Evolutionary conservation across 176 grass and related monocot species (phyloP).

Genomic region (Neostapfia colusana): DNA sequence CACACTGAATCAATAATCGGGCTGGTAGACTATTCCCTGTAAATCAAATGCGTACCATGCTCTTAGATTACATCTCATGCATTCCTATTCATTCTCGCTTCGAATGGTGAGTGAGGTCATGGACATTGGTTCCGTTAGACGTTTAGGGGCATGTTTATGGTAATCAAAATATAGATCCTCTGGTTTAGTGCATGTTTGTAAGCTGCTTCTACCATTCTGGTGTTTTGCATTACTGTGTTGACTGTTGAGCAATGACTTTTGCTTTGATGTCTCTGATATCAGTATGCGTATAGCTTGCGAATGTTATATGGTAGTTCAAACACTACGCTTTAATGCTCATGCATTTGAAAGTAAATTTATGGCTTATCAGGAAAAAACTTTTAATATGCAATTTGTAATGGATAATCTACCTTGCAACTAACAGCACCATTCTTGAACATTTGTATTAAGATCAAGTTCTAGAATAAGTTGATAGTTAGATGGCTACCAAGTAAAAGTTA

Average conservation of each 20-base stretch:
- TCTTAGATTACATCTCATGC: not conserved
- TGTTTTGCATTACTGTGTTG: constrained; percentile 12
- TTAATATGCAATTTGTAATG: constrained; percentile 3
- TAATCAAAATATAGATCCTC: not conserved
- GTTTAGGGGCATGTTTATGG: not conserved
- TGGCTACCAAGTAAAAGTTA: not conserved
- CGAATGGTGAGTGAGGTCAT: not conserved
- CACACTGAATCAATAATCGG: not conserved
- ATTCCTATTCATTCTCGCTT: not conserved
- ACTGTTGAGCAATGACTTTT: not conserved
- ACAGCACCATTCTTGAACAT: not conserved
- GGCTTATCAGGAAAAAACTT: not conserved
- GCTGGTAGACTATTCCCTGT: not conserved
- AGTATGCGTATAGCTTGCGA: not conserved
- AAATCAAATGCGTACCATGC: not conserved
- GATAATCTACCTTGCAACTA: not conserved
- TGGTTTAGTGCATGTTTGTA: not conserved
- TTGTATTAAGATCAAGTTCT: constrained; percentile 2
- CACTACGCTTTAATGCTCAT: not conserved
- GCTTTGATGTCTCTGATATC: not conserved
- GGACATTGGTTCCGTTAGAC: not conserved
- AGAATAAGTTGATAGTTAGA: not conserved
- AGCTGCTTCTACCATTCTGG: not conserved
- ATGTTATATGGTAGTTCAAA: not conserved
- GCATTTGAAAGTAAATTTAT: not conserved